These are phyloP conservation scores for Leccinum pachyderme DNA, from an alignment of 1,284 basidiomycete genomes.

Conservation along the genomic window DNA sequence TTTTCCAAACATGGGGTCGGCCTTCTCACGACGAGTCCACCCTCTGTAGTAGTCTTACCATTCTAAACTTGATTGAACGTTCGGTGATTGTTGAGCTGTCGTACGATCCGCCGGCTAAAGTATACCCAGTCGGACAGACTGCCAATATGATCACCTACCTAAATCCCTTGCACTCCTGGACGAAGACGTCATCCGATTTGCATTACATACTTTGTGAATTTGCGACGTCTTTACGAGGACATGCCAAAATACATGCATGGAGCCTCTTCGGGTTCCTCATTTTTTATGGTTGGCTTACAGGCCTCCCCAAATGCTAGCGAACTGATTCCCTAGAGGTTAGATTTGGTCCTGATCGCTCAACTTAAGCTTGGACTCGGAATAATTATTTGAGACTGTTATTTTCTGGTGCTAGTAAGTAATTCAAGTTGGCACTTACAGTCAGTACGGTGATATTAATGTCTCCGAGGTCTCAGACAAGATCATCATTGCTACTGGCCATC, in stretches of 20 bases:
- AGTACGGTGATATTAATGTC: background rate
- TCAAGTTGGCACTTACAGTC: background rate
- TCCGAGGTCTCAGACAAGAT: background rate
- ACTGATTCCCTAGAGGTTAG: too few species aligned
- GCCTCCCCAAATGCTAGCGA: background rate
- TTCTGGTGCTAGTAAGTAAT: background rate
- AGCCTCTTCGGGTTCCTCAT: background rate
- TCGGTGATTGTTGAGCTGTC: background rate
- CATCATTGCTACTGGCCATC: background rate
- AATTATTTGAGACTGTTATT: background rate
- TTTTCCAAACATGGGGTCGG: background rate
- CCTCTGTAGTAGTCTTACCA: background rate
- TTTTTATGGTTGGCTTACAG: background rate
- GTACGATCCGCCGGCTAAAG: background rate
- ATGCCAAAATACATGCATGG: background rate
- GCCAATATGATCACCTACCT: background rate
- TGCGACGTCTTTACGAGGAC: background rate
- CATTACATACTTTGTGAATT: background rate
- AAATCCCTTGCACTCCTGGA: background rate
- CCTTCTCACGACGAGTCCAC: slow-evolving; percentile 2
- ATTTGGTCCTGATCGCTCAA: background rate
- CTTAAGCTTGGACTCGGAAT: too few species aligned
- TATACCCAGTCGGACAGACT: slow-evolving; percentile 4
- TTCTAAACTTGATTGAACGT: background rate
- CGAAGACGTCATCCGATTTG: background rate